phyloP scores from a whole-genome alignment of 2,329 filamentous ascomycete genomes.

The Phyllachora maydis region DNA sequence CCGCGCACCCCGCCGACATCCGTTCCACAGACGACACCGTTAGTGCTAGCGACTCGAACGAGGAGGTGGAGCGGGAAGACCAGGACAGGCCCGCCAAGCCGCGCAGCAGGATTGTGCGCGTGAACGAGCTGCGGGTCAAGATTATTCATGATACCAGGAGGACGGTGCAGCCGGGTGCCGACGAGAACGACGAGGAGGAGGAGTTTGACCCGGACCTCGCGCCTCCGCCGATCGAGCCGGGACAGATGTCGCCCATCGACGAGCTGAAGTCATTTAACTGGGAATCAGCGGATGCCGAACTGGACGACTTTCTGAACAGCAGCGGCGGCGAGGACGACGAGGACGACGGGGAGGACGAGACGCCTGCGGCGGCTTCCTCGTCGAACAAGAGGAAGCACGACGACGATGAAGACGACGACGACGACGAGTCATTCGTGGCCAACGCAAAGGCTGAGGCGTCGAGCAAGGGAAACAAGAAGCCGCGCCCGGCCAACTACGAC shows the following conservation, averaged over 20 bases:
- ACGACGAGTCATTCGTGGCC: too few relatives aligned
- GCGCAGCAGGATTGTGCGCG: conserved; percentile 20
- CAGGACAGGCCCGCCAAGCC: conserved; percentile 13
- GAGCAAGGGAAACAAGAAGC: too few relatives aligned
- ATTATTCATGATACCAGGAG: too few relatives aligned
- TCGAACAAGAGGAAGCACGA: conserved; percentile 10
- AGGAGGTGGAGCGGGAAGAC: conserved; percentile 10
- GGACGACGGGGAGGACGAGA: conserved; percentile 9
- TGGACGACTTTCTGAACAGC: conserved; percentile 50
- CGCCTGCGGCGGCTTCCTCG: conserved; percentile 8
- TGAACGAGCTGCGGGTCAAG: too few relatives aligned
- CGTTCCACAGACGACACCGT: too few relatives aligned
- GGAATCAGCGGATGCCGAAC: conserved; percentile 45
- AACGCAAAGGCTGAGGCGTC: too few relatives aligned
- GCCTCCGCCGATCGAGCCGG: conserved; percentile 24
- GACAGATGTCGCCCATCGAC: conserved; percentile 27
- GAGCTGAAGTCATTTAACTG: conserved; percentile 38
- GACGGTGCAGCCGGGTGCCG: conserved; percentile 16
- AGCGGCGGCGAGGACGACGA: conserved; percentile 26
- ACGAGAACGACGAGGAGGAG: conserved; percentile 16
- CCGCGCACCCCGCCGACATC: conserved; percentile 55
- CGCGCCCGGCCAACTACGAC: conserved; percentile 16
- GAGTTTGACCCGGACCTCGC: conserved; percentile 19
- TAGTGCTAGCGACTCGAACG: conserved; percentile 5
- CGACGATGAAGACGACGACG: conserved; percentile 5